Evolutionary conservation across 441 rosid genomes (phyloP).

Genomic region (Pelargonium cotyledonis): DNA sequence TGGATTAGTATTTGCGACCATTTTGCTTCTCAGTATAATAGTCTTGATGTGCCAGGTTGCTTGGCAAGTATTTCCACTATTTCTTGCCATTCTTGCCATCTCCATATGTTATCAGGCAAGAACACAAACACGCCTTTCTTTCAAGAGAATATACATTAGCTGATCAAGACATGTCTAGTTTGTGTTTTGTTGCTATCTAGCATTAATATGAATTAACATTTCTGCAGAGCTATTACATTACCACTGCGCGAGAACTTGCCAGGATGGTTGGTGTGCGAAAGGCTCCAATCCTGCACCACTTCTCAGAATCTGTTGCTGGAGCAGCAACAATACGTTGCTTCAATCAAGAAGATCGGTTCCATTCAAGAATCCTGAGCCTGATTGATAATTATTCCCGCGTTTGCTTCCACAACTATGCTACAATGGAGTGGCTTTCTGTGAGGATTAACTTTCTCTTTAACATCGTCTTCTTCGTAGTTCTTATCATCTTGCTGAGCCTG

Average conservation of each 20-base stretch:
- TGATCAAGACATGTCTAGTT: too few species aligned
- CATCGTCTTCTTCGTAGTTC: conserved; percentile 46
- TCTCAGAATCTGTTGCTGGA: conserved; percentile 52
- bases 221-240: conserved; percentile 44
- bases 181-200: too few species aligned
- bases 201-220: background rate
- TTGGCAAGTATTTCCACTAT: conserved; percentile 51
- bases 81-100: conserved; percentile 44
- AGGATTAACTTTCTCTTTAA: conserved; percentile 62
- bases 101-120: conserved; percentile 60
- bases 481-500: conserved; percentile 48
- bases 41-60: conserved; percentile 52
- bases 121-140: background rate
- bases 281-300: conserved; percentile 63
- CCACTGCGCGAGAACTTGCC: conserved; percentile 65
- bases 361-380: conserved; percentile 27
- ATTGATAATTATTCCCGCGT: conserved; percentile 51
- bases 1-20: conserved; percentile 55
- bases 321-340: conserved; percentile 53
- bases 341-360: conserved; percentile 47
- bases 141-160: too few species aligned
- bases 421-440: conserved; percentile 62
- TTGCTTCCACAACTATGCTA: conserved; percentile 48
- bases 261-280: conserved; percentile 61
- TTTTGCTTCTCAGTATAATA: conserved; percentile 51